These are phyloP conservation scores for Crataegus laevigata DNA, from an alignment of 306 rosid genomes.

Conservation along the genomic window DNA sequence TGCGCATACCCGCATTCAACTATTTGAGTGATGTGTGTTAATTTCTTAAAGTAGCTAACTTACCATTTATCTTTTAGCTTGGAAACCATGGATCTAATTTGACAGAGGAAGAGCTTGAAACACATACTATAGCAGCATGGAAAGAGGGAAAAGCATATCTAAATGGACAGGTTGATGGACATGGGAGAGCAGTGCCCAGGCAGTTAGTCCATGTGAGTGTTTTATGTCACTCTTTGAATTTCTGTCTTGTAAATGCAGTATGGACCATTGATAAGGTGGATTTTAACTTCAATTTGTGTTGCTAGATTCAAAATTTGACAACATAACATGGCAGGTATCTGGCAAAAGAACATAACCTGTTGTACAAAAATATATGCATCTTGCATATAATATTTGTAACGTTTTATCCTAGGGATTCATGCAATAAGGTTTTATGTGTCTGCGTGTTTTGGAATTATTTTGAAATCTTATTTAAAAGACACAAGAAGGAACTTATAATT, in stretches of 20 bases:
- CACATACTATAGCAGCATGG: slow-evolving; percentile 97
- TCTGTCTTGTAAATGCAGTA: not conserved
- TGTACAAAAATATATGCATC: not conserved
- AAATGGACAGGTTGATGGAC: slow-evolving; percentile 56
- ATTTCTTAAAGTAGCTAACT: slow-evolving; percentile 17
- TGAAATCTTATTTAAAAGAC: not conserved
- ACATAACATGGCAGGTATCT: not conserved
- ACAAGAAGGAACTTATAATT: not conserved
- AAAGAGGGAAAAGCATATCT: slow-evolving; percentile 83
- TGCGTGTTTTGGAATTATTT: not conserved
- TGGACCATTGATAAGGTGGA: not conserved
- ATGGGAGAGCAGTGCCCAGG: slow-evolving; percentile 54
- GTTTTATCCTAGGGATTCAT: not conserved
- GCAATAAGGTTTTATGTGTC: not conserved
- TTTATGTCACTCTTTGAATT: not conserved
- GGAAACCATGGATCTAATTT: slow-evolving; percentile 94
- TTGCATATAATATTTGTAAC: not conserved
- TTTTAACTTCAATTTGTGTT: not conserved
- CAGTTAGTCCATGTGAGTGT: slow-evolving; percentile 68
- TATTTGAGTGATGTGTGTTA: not conserved
- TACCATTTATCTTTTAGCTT: slow-evolving; percentile 46
- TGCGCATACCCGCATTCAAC: not conserved
- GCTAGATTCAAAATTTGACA: not conserved
- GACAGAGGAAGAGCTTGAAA: slow-evolving; percentile 98
- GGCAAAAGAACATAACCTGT: not conserved